phyloP scores from a whole-genome alignment of 2,329 filamentous ascomycete genomes.

The Fusarium anguioides region DNA sequence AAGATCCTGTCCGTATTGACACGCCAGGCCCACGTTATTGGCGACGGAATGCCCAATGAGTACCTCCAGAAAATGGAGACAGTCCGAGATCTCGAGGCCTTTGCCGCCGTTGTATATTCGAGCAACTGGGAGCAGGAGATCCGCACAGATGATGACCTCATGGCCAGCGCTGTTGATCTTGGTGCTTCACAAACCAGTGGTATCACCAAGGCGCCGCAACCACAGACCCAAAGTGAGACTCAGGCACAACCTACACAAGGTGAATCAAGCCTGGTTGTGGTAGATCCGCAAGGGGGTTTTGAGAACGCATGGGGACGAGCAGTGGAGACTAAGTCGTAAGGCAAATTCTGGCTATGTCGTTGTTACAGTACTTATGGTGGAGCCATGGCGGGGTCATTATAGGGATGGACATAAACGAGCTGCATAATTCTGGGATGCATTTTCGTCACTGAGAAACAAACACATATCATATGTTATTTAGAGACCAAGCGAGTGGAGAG shows the following conservation, averaged over 20 bases:
- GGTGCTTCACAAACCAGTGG: conserved; percentile 38
- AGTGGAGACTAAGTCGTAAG: conserved; percentile 44
- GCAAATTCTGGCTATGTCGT: background rate
- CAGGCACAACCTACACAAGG: conserved; percentile 28
- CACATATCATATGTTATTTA: conserved; percentile 28
- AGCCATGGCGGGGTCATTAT: conserved; percentile 27
- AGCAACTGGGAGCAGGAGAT: conserved; percentile 83
- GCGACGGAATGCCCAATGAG: conserved; percentile 78
- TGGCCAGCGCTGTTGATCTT: conserved; percentile 53
- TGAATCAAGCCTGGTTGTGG: conserved; percentile 66
- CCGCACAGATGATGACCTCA: conserved; percentile 56
- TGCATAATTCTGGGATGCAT: conserved; percentile 32
- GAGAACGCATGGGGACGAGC: conserved; percentile 79
- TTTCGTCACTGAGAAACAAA: conserved; percentile 30
- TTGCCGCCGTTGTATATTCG: conserved; percentile 87
- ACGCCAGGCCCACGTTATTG: conserved; percentile 89
- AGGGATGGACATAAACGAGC: conserved; percentile 19
- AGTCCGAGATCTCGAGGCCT: conserved; percentile 81
- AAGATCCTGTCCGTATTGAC: conserved; percentile 91
- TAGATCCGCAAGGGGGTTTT: conserved; percentile 64
- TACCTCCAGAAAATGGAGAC: conserved; percentile 80
- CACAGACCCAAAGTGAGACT: conserved; percentile 20
- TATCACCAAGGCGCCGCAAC: conserved; percentile 11
- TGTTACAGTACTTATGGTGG: conserved; percentile 29
- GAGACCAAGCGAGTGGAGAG: conserved; percentile 10